Evolutionary conservation across 140 eudicot species (phyloP).

Genomic region (Flaveria floridana): DNA sequence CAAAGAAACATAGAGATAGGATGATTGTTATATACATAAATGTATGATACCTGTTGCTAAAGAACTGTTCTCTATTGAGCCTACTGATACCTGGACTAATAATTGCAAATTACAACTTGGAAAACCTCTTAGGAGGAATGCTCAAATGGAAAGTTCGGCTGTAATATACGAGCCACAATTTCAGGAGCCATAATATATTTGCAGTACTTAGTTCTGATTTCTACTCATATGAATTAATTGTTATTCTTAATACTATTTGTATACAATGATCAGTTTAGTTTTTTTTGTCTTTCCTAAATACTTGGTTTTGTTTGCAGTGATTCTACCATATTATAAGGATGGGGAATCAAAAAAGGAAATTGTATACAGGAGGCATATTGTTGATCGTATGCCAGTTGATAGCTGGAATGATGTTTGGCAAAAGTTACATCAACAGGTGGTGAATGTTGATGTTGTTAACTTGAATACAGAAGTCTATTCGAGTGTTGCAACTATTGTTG

Average conservation of each 20-base stretch:
- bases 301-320: conserved; percentile 49
- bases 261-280: not conserved
- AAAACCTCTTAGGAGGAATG: not conserved
- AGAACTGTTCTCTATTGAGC: not conserved
- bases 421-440: conserved; percentile 88
- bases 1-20: not conserved
- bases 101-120: not conserved
- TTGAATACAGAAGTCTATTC: conserved; percentile 67
- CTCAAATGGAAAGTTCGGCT: not conserved
- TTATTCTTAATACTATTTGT: not conserved
- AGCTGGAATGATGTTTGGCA: conserved; percentile 92
- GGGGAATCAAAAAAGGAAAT: conserved; percentile 56
- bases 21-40: not conserved
- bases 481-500: conserved; percentile 77
- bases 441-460: conserved; percentile 76
- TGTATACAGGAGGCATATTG: conserved; percentile 66
- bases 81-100: not conserved
- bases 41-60: not conserved
- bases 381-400: conserved; percentile 90
- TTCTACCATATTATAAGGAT: conserved; percentile 72
- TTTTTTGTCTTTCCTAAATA: conserved; percentile 1
- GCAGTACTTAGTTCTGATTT: not conserved
- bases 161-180: not conserved
- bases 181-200: conserved; percentile 20
- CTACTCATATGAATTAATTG: not conserved